phyloP scores from a whole-genome alignment of 2,329 filamentous ascomycete genomes.

The Stachybotrys elegans region DNA sequence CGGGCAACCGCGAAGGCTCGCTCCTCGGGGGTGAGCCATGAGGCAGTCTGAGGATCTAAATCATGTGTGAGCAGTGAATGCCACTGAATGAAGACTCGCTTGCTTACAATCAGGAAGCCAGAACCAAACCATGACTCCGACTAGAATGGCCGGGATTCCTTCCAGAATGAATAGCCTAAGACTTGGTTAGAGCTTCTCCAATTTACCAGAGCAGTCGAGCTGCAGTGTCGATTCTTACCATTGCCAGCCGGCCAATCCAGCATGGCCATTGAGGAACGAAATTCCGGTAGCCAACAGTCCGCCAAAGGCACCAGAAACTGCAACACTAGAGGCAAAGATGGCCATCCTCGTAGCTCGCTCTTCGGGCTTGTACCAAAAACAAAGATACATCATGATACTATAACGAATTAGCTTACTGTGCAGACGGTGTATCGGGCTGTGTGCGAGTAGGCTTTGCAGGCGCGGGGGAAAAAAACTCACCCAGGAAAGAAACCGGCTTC shows the following conservation, averaged over 20 bases:
- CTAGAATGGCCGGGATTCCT: conserved; percentile 23
- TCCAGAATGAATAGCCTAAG: conserved; percentile 58
- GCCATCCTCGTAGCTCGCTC: conserved; percentile 55
- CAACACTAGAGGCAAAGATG: conserved; percentile 54
- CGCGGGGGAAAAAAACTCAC: conserved; percentile 4
- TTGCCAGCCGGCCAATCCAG: conserved; percentile 50
- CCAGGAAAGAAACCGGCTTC: conserved; percentile 49
- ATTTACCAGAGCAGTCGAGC: neutral
- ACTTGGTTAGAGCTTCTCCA: neutral
- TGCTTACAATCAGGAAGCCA: conserved; percentile 23
- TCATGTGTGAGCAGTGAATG: neutral
- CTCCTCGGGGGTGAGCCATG: conserved; percentile 26
- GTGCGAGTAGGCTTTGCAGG: too few relatives aligned
- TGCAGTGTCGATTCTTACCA: conserved; percentile 9
- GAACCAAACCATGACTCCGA: conserved; percentile 25
- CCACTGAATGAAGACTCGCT: neutral
- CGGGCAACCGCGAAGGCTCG: conserved; percentile 28
- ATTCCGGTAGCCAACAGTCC: conserved; percentile 52
- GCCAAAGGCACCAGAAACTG: conserved; percentile 55
- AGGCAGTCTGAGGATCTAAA: conserved; percentile 24
- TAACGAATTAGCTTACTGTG: neutral
- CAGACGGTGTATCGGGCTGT: neutral
- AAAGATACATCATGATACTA: conserved; percentile 49
- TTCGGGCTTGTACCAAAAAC: conserved; percentile 58
- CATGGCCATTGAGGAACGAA: conserved; percentile 38